A percentile compares a stretch with the other conserved stretches of the same genome.
Conservation (phyloP, 2,329 filamentous ascomycete species). For the Macrophomina phaseolina region DNA sequence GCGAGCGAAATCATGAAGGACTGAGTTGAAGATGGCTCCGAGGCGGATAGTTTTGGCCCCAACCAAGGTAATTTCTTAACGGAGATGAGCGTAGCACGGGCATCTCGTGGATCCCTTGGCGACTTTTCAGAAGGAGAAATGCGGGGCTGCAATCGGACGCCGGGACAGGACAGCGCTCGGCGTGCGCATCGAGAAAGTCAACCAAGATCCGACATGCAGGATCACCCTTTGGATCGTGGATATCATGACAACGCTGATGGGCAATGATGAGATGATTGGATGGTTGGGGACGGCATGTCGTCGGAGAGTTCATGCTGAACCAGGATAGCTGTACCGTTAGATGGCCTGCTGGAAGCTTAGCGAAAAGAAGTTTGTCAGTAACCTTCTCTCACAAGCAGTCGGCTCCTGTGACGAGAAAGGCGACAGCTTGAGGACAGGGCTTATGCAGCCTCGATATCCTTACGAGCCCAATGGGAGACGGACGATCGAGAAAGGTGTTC, state of each 20-base stretch:
- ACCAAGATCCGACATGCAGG: neutral
- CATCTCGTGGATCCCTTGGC: neutral
- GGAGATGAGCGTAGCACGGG: slow-evolving; percentile 1
- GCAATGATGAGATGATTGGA: neutral
- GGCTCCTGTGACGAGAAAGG: slow-evolving; percentile 8
- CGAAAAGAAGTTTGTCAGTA: neutral
- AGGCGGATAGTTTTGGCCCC: neutral
- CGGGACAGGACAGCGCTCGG: neutral
- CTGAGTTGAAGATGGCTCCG: neutral
- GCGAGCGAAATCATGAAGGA: slow-evolving; percentile 56
- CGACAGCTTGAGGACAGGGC: slow-evolving; percentile 5
- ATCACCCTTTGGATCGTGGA: neutral
- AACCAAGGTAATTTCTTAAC: neutral
- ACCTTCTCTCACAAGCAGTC: neutral
- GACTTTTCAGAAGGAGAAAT: neutral
- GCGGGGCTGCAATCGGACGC: neutral
- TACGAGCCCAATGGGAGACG: neutral
- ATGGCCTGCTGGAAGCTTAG: neutral
- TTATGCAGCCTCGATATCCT: neutral
- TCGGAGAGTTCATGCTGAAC: neutral
- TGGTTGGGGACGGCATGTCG: no score
- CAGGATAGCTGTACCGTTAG: neutral
- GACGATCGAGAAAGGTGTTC: neutral
- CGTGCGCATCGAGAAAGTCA: neutral
- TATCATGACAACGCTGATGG: neutral